Evolutionary conservation across 2,329 filamentous ascomycete species (phyloP).

Genomic region (Aspergillus hiratsukae): DNA sequence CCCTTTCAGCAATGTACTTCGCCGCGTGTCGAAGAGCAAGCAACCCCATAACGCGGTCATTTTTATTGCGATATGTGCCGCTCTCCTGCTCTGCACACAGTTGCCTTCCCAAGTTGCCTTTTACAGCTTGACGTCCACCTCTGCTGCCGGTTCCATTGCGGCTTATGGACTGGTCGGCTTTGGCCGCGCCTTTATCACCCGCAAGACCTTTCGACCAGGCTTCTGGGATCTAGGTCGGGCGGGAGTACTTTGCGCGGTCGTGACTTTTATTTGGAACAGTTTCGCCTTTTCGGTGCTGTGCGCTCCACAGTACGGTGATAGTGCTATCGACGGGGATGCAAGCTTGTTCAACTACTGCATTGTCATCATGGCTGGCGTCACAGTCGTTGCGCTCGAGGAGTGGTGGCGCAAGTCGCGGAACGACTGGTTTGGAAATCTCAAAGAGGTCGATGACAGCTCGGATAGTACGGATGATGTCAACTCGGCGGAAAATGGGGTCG

Average conservation of each 20-base stretch:
- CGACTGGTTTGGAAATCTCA: no score
- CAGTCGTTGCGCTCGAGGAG: conserved; percentile 5
- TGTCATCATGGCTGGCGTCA: conserved; percentile 43
- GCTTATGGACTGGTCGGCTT: conserved; percentile 40
- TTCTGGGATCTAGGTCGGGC: no score
- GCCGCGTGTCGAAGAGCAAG: no score
- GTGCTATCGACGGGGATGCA: conserved; percentile 6
- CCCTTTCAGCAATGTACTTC: conserved; percentile 45
- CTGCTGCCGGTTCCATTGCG: conserved; percentile 43
- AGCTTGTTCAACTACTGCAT: conserved; percentile 33
- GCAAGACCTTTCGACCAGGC: no score
- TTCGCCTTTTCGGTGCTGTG: conserved; percentile 29
- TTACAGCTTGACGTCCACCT: conserved; percentile 45
- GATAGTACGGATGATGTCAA: no score
- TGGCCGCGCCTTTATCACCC: no score
- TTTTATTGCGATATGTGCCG: conserved; percentile 45
- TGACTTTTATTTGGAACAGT: no score
- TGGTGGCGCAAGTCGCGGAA: no score
- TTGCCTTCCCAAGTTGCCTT: conserved; percentile 47
- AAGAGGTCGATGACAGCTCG: no score
- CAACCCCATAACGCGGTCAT: no score
- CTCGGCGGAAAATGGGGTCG: no score
- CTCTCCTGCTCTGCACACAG: conserved; percentile 52
- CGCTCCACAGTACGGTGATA: conserved; percentile 32
- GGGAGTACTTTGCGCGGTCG: no score